Evolutionary conservation across 2,329 filamentous ascomycete genomes (phyloP).

Genomic region (Trichophyton schoenleinii): DNA sequence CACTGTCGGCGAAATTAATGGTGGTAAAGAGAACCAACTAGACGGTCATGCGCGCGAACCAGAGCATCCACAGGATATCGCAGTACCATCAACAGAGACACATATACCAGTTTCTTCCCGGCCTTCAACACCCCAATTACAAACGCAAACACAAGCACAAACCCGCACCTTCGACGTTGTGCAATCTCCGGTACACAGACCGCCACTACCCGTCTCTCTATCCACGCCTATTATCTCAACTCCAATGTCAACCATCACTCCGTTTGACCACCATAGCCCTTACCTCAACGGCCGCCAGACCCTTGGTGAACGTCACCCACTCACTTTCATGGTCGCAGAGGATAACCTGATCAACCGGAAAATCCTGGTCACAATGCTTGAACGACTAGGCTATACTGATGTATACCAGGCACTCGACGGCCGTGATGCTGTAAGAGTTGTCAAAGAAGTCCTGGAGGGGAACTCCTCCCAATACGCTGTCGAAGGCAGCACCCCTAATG

Average conservation of each 20-base stretch:
- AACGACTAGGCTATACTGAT: constrained; percentile 52
- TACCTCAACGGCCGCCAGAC: constrained; percentile 24
- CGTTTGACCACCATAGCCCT: not conserved
- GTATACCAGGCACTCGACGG: constrained; percentile 57
- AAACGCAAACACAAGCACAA: not conserved
- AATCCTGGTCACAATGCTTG: constrained; percentile 53
- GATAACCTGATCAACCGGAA: constrained; percentile 62
- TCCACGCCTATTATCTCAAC: not conserved
- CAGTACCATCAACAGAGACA: not conserved
- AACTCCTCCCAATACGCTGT: not conserved
- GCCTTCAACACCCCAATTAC: not conserved
- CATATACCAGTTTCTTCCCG: not conserved
- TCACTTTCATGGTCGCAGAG: constrained; percentile 58
- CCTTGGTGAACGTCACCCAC: constrained; percentile 47
- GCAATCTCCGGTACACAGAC: not conserved
- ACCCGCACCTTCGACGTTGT: constrained; percentile 28
- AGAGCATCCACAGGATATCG: not conserved
- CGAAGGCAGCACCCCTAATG: not conserved
- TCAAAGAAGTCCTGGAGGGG: constrained; percentile 34
- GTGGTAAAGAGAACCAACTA: not conserved
- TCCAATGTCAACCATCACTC: not conserved
- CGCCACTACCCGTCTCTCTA: not conserved
- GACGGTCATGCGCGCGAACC: not conserved
- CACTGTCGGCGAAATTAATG: not conserved
- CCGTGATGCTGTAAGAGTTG: constrained; percentile 52